These are phyloP conservation scores for Thinopyrum elongatum DNA, from an alignment of 176 grass and related monocot species.

Conservation along the genomic window DNA sequence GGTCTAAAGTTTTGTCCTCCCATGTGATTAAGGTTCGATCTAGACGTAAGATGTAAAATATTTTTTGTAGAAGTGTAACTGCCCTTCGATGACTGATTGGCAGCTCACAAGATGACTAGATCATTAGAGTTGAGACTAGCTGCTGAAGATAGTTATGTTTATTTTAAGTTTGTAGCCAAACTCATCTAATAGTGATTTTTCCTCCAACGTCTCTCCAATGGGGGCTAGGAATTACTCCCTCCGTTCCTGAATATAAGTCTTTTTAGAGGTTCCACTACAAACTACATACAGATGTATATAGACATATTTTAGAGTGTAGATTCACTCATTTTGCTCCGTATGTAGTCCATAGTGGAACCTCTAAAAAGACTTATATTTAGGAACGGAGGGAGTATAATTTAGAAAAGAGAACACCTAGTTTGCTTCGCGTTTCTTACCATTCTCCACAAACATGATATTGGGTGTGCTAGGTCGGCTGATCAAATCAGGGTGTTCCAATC, in stretches of 20 bases:
- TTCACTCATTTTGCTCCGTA: too few species aligned
- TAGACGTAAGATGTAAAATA: conserved; percentile 1
- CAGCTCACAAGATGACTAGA: not conserved
- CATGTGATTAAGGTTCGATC: not conserved
- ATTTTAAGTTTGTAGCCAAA: not conserved
- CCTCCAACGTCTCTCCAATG: not conserved
- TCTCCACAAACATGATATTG: not conserved
- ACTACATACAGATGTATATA: too few species aligned
- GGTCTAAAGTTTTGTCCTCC: not conserved
- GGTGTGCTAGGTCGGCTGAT: not conserved
- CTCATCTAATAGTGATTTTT: not conserved
- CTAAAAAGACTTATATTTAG: too few species aligned
- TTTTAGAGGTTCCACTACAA: too few species aligned
- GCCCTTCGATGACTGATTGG: conserved; percentile 1
- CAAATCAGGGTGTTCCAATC: not conserved
- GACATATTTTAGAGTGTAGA: too few species aligned
- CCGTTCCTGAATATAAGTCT: too few species aligned
- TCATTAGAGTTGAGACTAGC: not conserved
- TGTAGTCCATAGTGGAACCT: too few species aligned
- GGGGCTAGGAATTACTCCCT: not conserved
- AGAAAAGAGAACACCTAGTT: not conserved
- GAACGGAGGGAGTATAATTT: not conserved
- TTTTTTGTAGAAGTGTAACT: not conserved
- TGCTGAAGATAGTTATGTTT: not conserved
- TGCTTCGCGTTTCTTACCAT: not conserved